Evolutionary conservation across 768 basidiomycete genomes (phyloP), one percentile per base, ranked within the genome.

Genomic region (Termitomyces sp.): DNA sequence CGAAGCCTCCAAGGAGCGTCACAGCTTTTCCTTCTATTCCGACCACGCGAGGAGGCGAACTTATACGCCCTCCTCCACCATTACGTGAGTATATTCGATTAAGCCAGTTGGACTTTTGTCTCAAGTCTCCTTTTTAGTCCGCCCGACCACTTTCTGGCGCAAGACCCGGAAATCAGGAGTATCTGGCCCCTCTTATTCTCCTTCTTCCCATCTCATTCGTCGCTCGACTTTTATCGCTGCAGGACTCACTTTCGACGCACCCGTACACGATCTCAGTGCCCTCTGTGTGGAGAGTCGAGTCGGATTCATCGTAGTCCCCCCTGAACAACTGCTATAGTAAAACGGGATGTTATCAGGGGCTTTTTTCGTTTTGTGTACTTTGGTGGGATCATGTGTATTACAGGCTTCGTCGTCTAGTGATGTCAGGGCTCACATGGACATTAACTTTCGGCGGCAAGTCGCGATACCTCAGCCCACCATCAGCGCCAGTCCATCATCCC

Each of bases 61-160:
- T 82, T 28, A 66, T 80, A 34, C 79, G 74, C 5, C 86, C 86
- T 48, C 78, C 83, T 53, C 86, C 86, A 15, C 82, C 83, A 45
- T 71, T 88, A 45, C 76, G 85, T 88, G 65, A 72, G 85, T 77
- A 38, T 32, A 42, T 41, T 21, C 51, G 44, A 51, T 15, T 9
- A n/a, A 26, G 7, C n/a, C 3, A n/a, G 6, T 45, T 32, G 4
- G 30, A 12, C 30, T 9, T 22, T 30, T 32, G 9, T 21, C 51
- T 47, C 8, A 47, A 41, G 37, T 54, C 55, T 24, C 56, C 37
- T 40, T 45, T 34, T 14, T 58, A 90, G 88, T 89, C 35, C 85
- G 89, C n/a, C 88, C 89, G 0, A 87, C 82, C 7, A 87, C 89
- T 0, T 90, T 91, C 66, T 91, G 89, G 89, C 77, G 87, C 32